A percentile compares a stretch with the other conserved stretches of the same genome.
These are phyloP conservation scores for Heliosperma pusillum DNA, from an alignment of 148 eudicot species.

Conservation along the genomic window DNA sequence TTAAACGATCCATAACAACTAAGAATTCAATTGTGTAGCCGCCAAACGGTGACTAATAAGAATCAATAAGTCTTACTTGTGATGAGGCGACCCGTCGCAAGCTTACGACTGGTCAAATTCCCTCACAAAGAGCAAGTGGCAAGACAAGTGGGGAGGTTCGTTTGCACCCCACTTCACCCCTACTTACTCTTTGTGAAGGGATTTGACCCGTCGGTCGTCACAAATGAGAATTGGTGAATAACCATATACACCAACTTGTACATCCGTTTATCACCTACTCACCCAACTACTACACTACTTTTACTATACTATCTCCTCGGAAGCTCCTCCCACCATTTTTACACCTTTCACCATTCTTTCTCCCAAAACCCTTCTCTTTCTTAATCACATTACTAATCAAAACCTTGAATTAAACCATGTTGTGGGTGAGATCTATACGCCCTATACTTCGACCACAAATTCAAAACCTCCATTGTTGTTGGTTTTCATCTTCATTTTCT, in stretches of 20 bases:
- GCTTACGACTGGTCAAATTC: too few relatives aligned
- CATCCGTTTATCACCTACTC: neutral
- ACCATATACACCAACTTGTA: neutral
- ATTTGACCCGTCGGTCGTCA: too few relatives aligned
- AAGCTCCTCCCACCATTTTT: slow-evolving; percentile 23
- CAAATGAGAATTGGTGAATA: too few relatives aligned
- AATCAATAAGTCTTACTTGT: too few relatives aligned
- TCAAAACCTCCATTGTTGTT: slow-evolving; percentile 22
- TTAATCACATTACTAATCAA: neutral
- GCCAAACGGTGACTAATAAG: too few relatives aligned
- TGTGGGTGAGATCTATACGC: slow-evolving; percentile 25
- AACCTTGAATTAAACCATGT: slow-evolving; percentile 14
- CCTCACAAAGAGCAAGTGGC: too few relatives aligned
- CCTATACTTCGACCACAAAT: slow-evolving; percentile 22
- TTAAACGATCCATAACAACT: too few relatives aligned
- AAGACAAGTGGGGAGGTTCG: too few relatives aligned
- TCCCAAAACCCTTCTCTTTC: neutral
- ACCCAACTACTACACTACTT: neutral
- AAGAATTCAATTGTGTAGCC: too few relatives aligned
- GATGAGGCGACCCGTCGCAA: too few relatives aligned
- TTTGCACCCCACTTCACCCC: too few relatives aligned
- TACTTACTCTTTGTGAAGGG: too few relatives aligned
- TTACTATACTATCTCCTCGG: slow-evolving; percentile 16
- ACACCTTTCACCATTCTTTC: neutral
- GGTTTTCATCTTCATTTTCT: slow-evolving; percentile 32